Conservation (phyloP, 2,329 filamentous ascomycete species). For the Diaporthe batatas region DNA sequence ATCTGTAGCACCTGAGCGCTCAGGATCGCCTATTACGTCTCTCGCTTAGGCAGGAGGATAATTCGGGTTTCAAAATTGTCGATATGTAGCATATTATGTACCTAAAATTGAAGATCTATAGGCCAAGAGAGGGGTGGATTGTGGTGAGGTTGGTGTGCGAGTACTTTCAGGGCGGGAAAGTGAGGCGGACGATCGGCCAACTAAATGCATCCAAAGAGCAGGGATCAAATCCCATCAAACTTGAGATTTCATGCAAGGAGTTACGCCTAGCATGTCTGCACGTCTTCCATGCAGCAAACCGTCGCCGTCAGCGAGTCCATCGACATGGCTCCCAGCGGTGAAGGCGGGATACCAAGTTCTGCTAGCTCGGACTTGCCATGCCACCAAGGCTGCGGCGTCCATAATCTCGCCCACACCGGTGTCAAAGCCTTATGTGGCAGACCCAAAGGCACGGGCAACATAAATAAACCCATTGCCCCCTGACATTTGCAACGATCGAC, state of each 20-base stretch:
- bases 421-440: not conserved
- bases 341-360: conserved; percentile 18
- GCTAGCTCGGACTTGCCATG: conserved; percentile 31
- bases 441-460: conserved; percentile 24
- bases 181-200: conserved; percentile 36
- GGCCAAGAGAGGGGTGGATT: conserved; percentile 28
- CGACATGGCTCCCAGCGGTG: conserved; percentile 27
- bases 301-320: conserved; percentile 21
- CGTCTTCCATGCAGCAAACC: conserved; percentile 30
- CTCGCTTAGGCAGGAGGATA: conserved; percentile 16
- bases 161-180: conserved; percentile 26
- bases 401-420: conserved; percentile 17
- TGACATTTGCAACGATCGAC: conserved; percentile 8
- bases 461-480: conserved; percentile 31
- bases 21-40: conserved; percentile 9
- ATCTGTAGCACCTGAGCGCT: conserved; percentile 24
- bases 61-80: conserved; percentile 1
- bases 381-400: conserved; percentile 25
- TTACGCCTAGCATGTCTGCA: conserved; percentile 15
- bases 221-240: conserved; percentile 29
- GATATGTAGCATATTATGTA: conserved; percentile 23
- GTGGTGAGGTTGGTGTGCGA: conserved; percentile 21
- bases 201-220: conserved; percentile 29
- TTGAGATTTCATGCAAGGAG: conserved; percentile 29
- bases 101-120: conserved; percentile 19